Conservation (phyloP, 108 stramenopile species). For the Phaeodactylum tricornutum region DNA sequence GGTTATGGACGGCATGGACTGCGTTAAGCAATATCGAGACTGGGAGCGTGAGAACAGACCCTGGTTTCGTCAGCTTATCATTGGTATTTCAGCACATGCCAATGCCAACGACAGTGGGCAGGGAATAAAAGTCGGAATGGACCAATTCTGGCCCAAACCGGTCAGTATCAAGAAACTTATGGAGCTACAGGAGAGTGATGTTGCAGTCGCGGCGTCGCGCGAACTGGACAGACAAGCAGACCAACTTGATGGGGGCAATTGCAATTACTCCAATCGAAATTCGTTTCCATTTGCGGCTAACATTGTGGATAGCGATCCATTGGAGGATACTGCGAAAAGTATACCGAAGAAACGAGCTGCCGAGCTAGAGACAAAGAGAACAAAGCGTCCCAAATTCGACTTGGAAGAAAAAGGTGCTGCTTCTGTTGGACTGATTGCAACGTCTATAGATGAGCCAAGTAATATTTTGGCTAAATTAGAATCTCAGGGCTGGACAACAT, state of each 20-base stretch:
- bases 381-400: neutral
- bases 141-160: slow-evolving; percentile 51
- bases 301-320: too few species aligned
- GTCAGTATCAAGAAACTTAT: slow-evolving; percentile 40
- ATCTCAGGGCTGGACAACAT: slow-evolving; percentile 31
- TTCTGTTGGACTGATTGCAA: slow-evolving; percentile 15
- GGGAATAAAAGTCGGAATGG: slow-evolving; percentile 60
- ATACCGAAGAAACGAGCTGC: too few species aligned
- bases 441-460: neutral
- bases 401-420: slow-evolving; percentile 1
- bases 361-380: too few species aligned
- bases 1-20: slow-evolving; percentile 72
- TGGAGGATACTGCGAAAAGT: too few species aligned
- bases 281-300: too few species aligned
- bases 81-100: slow-evolving; percentile 65
- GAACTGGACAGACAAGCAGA: neutral
- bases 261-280: too few species aligned
- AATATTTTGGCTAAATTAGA: slow-evolving; percentile 8
- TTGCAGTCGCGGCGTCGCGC: neutral
- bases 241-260: too few species aligned
- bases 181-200: slow-evolving; percentile 19
- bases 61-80: slow-evolving; percentile 34
- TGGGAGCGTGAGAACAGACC: slow-evolving; percentile 47
- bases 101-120: slow-evolving; percentile 32
- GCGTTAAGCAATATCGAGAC: slow-evolving; percentile 51